Conservation (phyloP, 192 early-diverging fungal genomes). For the Paraglomus occultum region DNA sequence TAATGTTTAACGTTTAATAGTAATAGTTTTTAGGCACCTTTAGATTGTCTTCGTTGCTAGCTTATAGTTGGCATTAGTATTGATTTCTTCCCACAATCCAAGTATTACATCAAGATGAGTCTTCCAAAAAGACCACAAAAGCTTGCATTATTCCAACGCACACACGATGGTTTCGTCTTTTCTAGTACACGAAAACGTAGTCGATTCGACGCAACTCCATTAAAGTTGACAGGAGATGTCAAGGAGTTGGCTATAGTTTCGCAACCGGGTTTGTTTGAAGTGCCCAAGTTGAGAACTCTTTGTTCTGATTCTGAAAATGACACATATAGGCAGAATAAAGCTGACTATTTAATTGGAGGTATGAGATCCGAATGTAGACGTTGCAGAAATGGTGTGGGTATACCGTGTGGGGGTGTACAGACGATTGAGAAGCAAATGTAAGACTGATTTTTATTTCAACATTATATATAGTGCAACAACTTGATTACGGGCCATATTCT, state of each 20-base stretch:
- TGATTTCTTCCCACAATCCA: too few relatives aligned
- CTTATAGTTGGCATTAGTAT: too few relatives aligned
- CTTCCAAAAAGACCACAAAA: conserved; percentile 16
- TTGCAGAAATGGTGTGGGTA: neutral
- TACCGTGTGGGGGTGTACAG: neutral
- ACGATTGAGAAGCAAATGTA: neutral
- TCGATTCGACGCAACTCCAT: conserved; percentile 24
- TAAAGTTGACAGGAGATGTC: conserved; percentile 20
- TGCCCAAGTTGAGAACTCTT: conserved; percentile 34
- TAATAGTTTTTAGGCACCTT: too few relatives aligned
- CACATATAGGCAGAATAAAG: conserved; percentile 32
- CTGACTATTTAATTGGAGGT: conserved; percentile 33
- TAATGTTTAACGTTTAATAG: too few relatives aligned
- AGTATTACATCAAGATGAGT: too few relatives aligned
- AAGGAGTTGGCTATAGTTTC: conserved; percentile 18
- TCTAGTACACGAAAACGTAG: conserved; percentile 31
- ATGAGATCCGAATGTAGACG: neutral
- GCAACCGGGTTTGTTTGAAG: conserved; percentile 38
- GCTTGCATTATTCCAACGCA: conserved; percentile 45
- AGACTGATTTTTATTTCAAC: neutral
- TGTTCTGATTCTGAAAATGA: conserved; percentile 19
- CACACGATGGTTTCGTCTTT: conserved; percentile 48
- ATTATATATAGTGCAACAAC: conserved; percentile 42
- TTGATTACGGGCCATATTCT: conserved; percentile 47
- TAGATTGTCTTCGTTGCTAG: too few relatives aligned